Evolutionary conservation across 495 filamentous ascomycete species (phyloP).

Genomic region (Trichoderma erinaceum): DNA sequence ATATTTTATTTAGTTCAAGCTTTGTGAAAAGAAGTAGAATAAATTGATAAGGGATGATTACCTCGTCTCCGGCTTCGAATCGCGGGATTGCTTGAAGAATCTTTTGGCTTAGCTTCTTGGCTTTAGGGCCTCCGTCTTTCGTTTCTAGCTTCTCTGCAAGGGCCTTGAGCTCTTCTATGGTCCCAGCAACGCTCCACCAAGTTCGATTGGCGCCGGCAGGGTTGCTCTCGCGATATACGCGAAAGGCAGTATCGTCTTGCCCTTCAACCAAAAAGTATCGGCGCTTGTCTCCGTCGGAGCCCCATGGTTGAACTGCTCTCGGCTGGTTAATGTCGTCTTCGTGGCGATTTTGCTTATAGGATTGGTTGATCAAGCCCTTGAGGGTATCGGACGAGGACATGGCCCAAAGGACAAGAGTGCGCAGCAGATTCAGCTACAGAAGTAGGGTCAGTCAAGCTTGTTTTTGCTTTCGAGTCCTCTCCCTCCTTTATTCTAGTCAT

Average conservation of each 20-base stretch:
- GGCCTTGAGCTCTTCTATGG: conserved; percentile 73
- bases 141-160: conserved; percentile 67
- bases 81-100: conserved; percentile 79
- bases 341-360: conserved; percentile 83
- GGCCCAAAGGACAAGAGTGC: conserved; percentile 79
- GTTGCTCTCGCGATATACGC: conserved; percentile 93
- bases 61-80: conserved; percentile 93
- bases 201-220: conserved; percentile 66
- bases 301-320: conserved; percentile 92
- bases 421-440: conserved; percentile 69
- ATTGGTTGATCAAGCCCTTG: conserved; percentile 70
- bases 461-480: neutral
- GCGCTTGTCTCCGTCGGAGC: conserved; percentile 81
- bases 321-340: conserved; percentile 92
- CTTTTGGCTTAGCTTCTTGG: conserved; percentile 65
- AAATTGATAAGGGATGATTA: conserved; percentile 33
- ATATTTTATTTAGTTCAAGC: neutral
- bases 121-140: conserved; percentile 71
- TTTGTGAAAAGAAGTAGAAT: neutral
- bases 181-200: conserved; percentile 91
- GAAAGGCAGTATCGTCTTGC: conserved; percentile 85
- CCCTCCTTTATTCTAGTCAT: no score
- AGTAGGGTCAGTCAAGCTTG: neutral
- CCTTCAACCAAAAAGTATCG: conserved; percentile 93
- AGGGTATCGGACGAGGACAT: conserved; percentile 84